phyloP scores from a whole-genome alignment of 441 rosid genomes.

The Hypseocharis bilobata region DNA sequence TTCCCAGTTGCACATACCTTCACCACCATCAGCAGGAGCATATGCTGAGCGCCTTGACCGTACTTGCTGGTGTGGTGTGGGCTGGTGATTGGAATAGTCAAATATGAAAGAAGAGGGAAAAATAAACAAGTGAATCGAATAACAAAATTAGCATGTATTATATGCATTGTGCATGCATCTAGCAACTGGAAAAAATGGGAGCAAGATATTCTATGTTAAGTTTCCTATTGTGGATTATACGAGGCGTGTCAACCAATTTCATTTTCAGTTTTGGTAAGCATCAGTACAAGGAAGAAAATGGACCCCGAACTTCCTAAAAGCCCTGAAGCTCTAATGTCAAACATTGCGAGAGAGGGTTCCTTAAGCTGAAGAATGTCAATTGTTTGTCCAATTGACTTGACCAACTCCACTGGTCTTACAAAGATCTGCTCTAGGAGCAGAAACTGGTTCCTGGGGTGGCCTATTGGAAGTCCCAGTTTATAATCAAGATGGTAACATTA shows the following conservation, averaged over 20 bases:
- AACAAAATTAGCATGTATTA: not conserved
- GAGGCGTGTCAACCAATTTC: not conserved
- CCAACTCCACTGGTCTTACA: too few relatives aligned
- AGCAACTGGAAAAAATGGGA: not conserved
- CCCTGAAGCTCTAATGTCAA: too few relatives aligned
- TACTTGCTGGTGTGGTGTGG: slow-evolving; percentile 62
- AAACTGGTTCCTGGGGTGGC: too few relatives aligned
- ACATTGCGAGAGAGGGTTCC: too few relatives aligned
- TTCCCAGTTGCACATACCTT: slow-evolving; percentile 28
- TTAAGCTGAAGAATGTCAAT: too few relatives aligned
- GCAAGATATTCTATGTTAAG: too few relatives aligned
- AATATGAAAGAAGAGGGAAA: not conserved
- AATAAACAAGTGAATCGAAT: not conserved
- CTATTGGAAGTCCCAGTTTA: too few relatives aligned
- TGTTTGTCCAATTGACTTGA: too few relatives aligned
- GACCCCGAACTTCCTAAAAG: too few relatives aligned
- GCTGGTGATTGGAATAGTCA: too few relatives aligned
- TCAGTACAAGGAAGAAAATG: too few relatives aligned
- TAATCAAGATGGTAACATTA: not conserved
- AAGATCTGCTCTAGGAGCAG: too few relatives aligned
- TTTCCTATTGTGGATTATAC: not conserved
- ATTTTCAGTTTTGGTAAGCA: not conserved
- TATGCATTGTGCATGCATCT: not conserved
- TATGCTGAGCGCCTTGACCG: slow-evolving; percentile 63
- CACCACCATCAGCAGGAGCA: slow-evolving; percentile 47